phyloP scores from a whole-genome alignment of 208 protist species.

The Leishmania turanica region DNA sequence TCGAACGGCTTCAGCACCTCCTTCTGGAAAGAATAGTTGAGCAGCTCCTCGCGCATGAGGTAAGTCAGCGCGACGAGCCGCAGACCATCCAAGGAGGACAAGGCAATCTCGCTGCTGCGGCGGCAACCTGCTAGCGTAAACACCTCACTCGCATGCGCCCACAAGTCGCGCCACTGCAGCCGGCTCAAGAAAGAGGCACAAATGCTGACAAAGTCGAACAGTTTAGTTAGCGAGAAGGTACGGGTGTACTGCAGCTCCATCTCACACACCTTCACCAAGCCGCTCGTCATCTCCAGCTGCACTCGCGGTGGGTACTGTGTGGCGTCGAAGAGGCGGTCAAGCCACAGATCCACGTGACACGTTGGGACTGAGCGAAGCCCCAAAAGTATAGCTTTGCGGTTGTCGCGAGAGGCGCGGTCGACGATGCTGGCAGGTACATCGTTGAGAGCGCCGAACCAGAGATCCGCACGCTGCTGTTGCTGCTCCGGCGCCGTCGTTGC shows the following conservation, averaged over 20 bases:
- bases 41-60: slow-evolving; percentile 74
- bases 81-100: slow-evolving; percentile 66
- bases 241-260: slow-evolving; percentile 70
- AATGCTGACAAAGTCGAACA: slow-evolving; percentile 86
- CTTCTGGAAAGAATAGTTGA: slow-evolving; percentile 89
- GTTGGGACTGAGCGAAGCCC: slow-evolving; percentile 39
- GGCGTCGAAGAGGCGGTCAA: slow-evolving; percentile 83
- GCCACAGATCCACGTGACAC: slow-evolving; percentile 73
- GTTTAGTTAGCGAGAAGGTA: slow-evolving; percentile 83
- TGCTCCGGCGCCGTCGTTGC: neutral
- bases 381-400: slow-evolving; percentile 50
- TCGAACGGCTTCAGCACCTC: slow-evolving; percentile 81
- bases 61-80: slow-evolving; percentile 76
- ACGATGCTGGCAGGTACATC: slow-evolving; percentile 55
- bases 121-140: slow-evolving; percentile 63
- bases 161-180: slow-evolving; percentile 86
- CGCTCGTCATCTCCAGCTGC: slow-evolving; percentile 78
- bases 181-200: slow-evolving; percentile 74
- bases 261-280: slow-evolving; percentile 67
- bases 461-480: slow-evolving; percentile 35
- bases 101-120: slow-evolving; percentile 55
- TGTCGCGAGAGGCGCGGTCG: slow-evolving; percentile 33
- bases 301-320: slow-evolving; percentile 67
- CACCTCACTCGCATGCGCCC: slow-evolving; percentile 70
- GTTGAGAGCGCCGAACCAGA: slow-evolving; percentile 76